A percentile compares a stretch with the other conserved stretches of the same genome.
These are phyloP conservation scores for Dactylellina leptospora DNA, from an alignment of 2,329 filamentous ascomycete species.

Conservation along the genomic window DNA sequence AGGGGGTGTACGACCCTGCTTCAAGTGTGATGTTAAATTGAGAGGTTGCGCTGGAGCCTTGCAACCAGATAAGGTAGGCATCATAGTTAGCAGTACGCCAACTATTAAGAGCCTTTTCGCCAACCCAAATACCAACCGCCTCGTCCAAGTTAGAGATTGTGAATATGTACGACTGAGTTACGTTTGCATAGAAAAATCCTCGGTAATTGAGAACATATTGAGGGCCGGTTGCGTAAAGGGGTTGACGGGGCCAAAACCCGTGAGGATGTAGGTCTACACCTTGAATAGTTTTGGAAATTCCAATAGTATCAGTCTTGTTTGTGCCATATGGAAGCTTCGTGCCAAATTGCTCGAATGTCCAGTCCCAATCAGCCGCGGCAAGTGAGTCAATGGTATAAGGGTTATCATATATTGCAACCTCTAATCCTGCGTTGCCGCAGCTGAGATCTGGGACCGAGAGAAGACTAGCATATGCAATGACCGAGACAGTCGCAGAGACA, in stretches of 20 bases:
- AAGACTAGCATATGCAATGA: neutral
- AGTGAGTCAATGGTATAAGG: neutral
- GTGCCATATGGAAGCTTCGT: neutral
- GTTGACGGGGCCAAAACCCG: neutral
- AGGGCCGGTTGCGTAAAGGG: neutral
- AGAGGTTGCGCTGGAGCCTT: neutral
- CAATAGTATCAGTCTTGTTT: neutral
- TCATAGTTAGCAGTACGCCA: neutral
- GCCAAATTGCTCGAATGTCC: neutral
- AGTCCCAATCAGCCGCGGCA: neutral
- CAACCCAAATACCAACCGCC: constrained; percentile 13
- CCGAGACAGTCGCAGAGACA: neutral
- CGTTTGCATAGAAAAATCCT: constrained; percentile 28
- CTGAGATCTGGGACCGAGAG: neutral
- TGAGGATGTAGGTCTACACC: neutral
- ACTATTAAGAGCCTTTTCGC: neutral
- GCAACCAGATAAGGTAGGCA: neutral
- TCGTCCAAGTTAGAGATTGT: neutral
- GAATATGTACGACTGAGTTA: constrained; percentile 10
- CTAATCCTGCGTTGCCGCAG: constrained; percentile 15
- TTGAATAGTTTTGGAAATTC: neutral
- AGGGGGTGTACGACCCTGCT: constrained; percentile 3
- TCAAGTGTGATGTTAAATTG: neutral
- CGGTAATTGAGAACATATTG: constrained; percentile 16
- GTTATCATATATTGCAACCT: constrained; percentile 22